phyloP scores from a whole-genome alignment of 352 stramenopile genomes.

The Plasmopara viticola region DNA sequence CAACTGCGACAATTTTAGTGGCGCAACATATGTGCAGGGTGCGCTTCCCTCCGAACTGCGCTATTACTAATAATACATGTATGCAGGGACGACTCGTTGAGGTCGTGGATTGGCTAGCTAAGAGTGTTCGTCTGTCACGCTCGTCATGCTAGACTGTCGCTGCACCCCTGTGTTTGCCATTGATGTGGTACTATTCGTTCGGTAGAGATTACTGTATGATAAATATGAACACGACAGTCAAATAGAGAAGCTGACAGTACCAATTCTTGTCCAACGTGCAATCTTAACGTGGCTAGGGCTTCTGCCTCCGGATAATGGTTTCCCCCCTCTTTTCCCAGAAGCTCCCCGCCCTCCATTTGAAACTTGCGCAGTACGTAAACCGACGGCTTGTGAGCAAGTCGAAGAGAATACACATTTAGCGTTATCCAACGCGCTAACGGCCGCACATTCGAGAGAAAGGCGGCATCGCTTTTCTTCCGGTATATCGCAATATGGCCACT shows the following conservation, averaged over 20 bases:
- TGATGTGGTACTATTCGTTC: conserved; percentile 14
- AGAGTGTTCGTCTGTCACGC: conserved; percentile 57
- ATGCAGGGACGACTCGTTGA: conserved; percentile 11
- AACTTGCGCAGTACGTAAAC: conserved; percentile 41
- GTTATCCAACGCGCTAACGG: neutral
- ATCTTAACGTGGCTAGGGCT: conserved; percentile 13
- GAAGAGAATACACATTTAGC: conserved; percentile 1
- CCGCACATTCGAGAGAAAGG: neutral
- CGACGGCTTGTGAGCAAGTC: conserved; percentile 30
- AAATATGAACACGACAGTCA: neutral
- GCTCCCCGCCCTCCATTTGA: conserved; percentile 22
- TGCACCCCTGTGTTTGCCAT: conserved; percentile 14
- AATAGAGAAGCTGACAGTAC: conserved; percentile 2
- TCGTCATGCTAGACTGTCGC: conserved; percentile 41
- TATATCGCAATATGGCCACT: conserved; percentile 43
- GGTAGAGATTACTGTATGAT: neutral
- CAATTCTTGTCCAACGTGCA: conserved; percentile 13
- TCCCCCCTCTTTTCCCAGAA: conserved; percentile 17
- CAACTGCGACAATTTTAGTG: too few relatives aligned
- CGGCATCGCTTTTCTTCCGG: neutral
- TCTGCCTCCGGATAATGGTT: conserved; percentile 11
- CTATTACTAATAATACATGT: too few relatives aligned
- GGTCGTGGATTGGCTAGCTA: conserved; percentile 19
- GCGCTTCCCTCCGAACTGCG: too few relatives aligned
- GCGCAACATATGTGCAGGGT: too few relatives aligned